Conservation (phyloP, 2,329 filamentous ascomycete genomes). For the Fusarium verrucosum region DNA sequence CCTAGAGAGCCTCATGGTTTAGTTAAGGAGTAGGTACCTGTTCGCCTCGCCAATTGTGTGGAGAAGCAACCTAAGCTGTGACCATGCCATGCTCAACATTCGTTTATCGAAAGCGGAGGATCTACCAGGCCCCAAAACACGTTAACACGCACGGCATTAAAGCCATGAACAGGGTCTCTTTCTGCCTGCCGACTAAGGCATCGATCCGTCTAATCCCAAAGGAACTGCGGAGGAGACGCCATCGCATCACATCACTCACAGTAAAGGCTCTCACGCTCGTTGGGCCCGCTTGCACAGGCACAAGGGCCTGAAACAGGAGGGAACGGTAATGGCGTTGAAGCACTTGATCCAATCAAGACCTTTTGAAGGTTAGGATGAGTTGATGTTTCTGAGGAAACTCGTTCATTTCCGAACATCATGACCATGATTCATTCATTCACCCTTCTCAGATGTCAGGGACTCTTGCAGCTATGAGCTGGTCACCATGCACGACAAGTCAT, state of each 20-base stretch:
- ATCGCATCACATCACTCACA: conserved; percentile 18
- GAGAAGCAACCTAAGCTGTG: conserved; percentile 25
- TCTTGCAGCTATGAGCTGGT: conserved; percentile 19
- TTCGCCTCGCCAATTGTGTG: not conserved
- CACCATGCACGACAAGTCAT: conserved; percentile 38
- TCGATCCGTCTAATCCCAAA: too few relatives aligned
- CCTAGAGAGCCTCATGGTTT: too few relatives aligned
- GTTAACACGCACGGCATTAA: conserved; percentile 10
- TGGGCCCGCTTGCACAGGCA: conserved; percentile 34
- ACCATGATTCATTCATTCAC: conserved; percentile 12
- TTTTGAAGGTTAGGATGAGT: conserved; percentile 7
- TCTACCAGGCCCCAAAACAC: conserved; percentile 26
- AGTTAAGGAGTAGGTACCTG: too few relatives aligned
- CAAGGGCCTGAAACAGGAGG: conserved; percentile 42
- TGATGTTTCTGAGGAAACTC: conserved; percentile 12
- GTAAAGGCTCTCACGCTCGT: too few relatives aligned
- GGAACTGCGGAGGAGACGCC: not conserved
- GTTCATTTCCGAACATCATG: conserved; percentile 33
- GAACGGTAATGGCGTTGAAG: conserved; percentile 24
- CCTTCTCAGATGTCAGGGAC: not conserved
- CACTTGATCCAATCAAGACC: conserved; percentile 26
- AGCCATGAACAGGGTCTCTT: conserved; percentile 9
- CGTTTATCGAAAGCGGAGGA: conserved; percentile 42
- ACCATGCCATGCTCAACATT: conserved; percentile 25
- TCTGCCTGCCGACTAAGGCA: conserved; percentile 1